Evolutionary conservation across 345 rosid genomes (phyloP).

Genomic region (Camelina laxa): DNA sequence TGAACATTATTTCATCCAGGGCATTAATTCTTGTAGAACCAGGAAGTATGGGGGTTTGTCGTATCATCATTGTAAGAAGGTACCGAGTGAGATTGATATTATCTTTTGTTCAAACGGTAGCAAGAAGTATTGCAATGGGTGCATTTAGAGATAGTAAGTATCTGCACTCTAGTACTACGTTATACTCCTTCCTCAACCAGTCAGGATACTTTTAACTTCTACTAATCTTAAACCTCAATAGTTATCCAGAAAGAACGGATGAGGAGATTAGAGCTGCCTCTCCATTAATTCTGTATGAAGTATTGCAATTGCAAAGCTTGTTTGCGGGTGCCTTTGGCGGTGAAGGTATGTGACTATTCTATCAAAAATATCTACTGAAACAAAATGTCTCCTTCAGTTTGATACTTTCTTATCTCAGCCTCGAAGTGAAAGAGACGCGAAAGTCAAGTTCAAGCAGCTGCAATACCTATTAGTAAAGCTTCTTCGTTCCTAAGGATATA

Average conservation of each 20-base stretch:
- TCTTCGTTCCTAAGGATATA: slow-evolving; percentile 41
- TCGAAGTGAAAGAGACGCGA: neutral
- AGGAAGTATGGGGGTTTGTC: slow-evolving; percentile 22
- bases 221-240: neutral
- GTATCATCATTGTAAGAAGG: slow-evolving; percentile 40
- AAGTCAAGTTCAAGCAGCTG: slow-evolving; percentile 42
- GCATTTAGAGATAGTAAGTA: slow-evolving; percentile 35
- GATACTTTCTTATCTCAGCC: slow-evolving; percentile 8
- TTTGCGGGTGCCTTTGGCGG: slow-evolving; percentile 37
- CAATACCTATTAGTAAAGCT: slow-evolving; percentile 44
- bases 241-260: slow-evolving; percentile 32
- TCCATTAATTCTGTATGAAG: slow-evolving; percentile 39
- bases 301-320: slow-evolving; percentile 43
- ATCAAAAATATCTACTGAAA: neutral
- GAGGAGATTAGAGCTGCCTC: slow-evolving; percentile 29
- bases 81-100: slow-evolving; percentile 10
- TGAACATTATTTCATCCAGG: too few relatives aligned
- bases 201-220: neutral
- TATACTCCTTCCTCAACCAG: too few relatives aligned
- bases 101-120: slow-evolving; percentile 29
- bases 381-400: neutral
- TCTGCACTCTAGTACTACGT: neutral
- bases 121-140: slow-evolving; percentile 33
- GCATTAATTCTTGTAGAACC: slow-evolving; percentile 10
- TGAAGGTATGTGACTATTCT: slow-evolving; percentile 23